Evolutionary conservation across 2,329 filamentous ascomycete species (phyloP).

Genomic region (Endothia cerciana): DNA sequence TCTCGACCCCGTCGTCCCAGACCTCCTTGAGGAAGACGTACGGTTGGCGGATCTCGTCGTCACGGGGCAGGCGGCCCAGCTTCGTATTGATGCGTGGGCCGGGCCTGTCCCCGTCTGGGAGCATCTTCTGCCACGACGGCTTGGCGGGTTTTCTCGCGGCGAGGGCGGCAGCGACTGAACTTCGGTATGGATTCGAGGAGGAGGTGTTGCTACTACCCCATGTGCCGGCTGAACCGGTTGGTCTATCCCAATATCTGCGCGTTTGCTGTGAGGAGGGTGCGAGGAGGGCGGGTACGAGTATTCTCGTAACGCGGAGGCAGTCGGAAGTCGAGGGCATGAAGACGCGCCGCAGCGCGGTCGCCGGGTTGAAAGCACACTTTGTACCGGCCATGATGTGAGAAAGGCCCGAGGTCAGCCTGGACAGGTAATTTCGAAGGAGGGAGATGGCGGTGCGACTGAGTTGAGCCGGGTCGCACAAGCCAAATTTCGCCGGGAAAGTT

Average conservation of each 20-base stretch:
- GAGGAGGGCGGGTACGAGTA: slow-evolving; percentile 27
- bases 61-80: slow-evolving; percentile 42
- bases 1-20: slow-evolving; percentile 43
- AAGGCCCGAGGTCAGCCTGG: too few species aligned
- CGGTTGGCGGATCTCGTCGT: slow-evolving; percentile 48
- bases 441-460: background rate
- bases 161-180: background rate
- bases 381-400: slow-evolving; percentile 43
- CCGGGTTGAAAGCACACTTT: slow-evolving; percentile 48
- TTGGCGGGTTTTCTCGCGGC: background rate
- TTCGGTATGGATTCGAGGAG: background rate
- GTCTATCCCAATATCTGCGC: slow-evolving; percentile 13
- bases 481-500: slow-evolving; percentile 9
- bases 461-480: background rate
- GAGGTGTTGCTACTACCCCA: background rate
- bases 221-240: slow-evolving; percentile 1
- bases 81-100: slow-evolving; percentile 29
- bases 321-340: slow-evolving; percentile 44
- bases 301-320: slow-evolving; percentile 25
- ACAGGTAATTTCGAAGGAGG: too few species aligned
- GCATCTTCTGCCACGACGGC: background rate
- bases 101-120: slow-evolving; percentile 34
- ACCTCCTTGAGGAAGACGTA: slow-evolving; percentile 45
- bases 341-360: slow-evolving; percentile 51
- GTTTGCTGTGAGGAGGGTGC: slow-evolving; percentile 12